A percentile compares a stretch with the other conserved stretches of the same genome.
phyloP scores from a whole-genome alignment of 1,139 yeast genomes.

The Zygotorulaspora mrakii region DNA sequence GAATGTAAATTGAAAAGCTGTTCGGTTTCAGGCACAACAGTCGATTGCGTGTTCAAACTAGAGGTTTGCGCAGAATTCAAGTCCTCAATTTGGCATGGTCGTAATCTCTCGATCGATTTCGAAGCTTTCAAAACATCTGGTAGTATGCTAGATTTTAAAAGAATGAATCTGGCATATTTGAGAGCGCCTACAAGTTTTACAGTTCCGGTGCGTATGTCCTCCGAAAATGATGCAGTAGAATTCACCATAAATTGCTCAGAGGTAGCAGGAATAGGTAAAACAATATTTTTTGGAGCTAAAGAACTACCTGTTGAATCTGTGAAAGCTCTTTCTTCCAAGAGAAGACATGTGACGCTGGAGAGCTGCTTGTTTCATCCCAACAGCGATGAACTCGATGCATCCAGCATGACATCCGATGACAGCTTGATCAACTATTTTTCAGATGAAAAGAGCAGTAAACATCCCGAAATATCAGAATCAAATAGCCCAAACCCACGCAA shows the following conservation, averaged over 20 bases:
- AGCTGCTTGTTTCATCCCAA: conserved; percentile 8
- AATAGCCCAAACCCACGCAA: conserved; percentile 3
- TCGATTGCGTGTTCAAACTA: conserved; percentile 24
- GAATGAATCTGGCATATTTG: conserved; percentile 37
- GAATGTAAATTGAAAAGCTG: conserved; percentile 17
- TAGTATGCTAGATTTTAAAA: conserved; percentile 41
- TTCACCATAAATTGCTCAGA: conserved; percentile 39
- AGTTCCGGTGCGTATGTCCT: conserved; percentile 25
- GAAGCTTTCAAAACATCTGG: conserved; percentile 35
- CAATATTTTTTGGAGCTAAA: conserved; percentile 4
- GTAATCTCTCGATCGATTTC: conserved; percentile 32
- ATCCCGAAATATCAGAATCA: background rate
- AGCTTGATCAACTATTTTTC: conserved; percentile 20
- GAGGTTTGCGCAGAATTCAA: conserved; percentile 28
- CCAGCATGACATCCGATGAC: conserved; percentile 22
- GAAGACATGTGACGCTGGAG: conserved; percentile 3
- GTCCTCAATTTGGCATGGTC: conserved; percentile 38
- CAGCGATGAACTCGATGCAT: conserved; percentile 6
- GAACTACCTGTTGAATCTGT: conserved; percentile 10
- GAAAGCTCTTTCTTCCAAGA: background rate
- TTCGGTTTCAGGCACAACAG: conserved; percentile 6
- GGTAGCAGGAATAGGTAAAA: conserved; percentile 39
- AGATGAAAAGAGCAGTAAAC: conserved; percentile 1
- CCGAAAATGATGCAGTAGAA: conserved; percentile 26
- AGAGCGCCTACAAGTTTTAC: conserved; percentile 32